Conservation (phyloP, 371 early-diverging fungal species). For the Rhizopus delemar region DNA sequence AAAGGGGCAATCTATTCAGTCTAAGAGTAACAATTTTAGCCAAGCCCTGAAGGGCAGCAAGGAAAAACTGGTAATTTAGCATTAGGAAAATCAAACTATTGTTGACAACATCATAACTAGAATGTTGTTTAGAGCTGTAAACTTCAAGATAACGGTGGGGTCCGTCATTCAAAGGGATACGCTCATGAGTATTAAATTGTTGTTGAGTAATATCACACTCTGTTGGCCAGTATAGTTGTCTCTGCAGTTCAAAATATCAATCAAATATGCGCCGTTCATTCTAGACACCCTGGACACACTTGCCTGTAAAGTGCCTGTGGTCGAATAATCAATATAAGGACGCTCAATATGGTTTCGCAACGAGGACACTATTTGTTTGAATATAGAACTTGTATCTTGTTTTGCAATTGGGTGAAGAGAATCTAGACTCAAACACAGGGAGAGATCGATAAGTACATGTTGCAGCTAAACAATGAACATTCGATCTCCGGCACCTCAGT, state of each 20-base stretch:
- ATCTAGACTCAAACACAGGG: not conserved
- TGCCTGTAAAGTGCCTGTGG: not conserved
- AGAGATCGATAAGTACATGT: not conserved
- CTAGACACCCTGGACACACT: not conserved
- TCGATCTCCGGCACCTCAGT: no score
- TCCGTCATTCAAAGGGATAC: not conserved
- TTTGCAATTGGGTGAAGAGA: not conserved
- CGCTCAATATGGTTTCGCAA: not conserved
- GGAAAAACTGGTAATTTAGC: not conserved
- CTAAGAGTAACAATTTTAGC: not conserved
- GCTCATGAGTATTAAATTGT: not conserved
- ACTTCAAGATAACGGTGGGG: not conserved
- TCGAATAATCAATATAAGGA: not conserved
- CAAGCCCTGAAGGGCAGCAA: not conserved
- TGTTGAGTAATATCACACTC: conserved; percentile 4
- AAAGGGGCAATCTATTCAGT: not conserved
- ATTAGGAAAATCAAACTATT: not conserved
- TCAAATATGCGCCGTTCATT: not conserved
- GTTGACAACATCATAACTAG: not conserved
- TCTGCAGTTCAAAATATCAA: not conserved
- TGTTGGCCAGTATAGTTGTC: conserved; percentile 11
- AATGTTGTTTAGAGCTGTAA: not conserved
- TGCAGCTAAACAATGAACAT: no score
- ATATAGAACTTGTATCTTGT: not conserved
- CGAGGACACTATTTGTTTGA: not conserved